Evolutionary conservation across 768 basidiomycete species (phyloP), one percentile per base, ranked within the genome.

Genomic region (Pulveroboletus sp.): DNA sequence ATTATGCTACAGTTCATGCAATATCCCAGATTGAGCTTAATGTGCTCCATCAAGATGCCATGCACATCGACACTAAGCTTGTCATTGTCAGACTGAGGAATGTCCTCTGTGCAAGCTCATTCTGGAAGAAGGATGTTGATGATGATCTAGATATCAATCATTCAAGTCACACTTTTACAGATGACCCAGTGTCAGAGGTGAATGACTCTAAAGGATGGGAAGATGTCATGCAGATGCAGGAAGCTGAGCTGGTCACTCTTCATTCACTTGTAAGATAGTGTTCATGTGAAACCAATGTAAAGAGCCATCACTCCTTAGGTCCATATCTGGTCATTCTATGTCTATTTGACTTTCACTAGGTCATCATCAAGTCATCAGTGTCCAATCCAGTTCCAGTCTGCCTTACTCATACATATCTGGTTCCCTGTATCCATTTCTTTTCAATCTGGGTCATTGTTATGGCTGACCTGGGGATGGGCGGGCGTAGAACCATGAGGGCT

Each of bases 51-150:
- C 72, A 71, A 29, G 69, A 72, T 0, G 67, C 78, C 5, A 74
- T 77, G 1, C 80, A 85, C 58, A 73, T 75, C 4, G 78, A 79
- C 44, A 81, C 84, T 1, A 87, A 89, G 51, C 67, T 87, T 11
- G 62, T 89, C 32, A 61, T 90, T 19, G 74, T 86, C 23, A 83
- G 83, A 13, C 82, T 81, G 0, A 60, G 69, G 20, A 76, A 75
- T 9, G 55, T 64, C 7, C 58, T 82, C 4, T 73, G 67, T 14
- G 71, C 73, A 31, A 72, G 75, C 42, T 63, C 73, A 50, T 77
- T 83, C 55, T 59, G 64, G 41, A 43, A 53, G 36, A 29, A 38
- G 20, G 20, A 41, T 4, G 24, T 2, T 16, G 29, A 10, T 9
- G 7, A 13, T 13, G 36, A 29, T 6, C 16, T n/a, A 6, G 34